Evolutionary conservation across 331 rosid species (phyloP).

Genomic region (Dryas integrifolia): DNA sequence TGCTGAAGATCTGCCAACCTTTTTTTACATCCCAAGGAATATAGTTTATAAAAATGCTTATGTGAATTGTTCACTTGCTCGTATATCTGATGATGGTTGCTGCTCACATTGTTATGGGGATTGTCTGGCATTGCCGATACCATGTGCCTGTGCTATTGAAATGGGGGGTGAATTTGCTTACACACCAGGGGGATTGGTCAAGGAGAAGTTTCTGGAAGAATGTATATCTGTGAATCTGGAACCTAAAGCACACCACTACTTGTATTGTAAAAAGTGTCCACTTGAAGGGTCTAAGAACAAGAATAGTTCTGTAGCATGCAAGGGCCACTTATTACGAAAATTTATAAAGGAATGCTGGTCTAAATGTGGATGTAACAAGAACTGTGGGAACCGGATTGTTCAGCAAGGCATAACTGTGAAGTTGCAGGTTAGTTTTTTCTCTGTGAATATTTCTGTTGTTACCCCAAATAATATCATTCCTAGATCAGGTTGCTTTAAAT

Average conservation of each 20-base stretch:
- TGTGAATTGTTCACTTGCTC: slow-evolving; percentile 48
- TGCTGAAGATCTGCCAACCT: slow-evolving; percentile 44
- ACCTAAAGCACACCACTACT: slow-evolving; percentile 29
- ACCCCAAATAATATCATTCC: too few relatives aligned
- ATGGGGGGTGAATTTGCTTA: slow-evolving; percentile 65
- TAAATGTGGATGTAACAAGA: slow-evolving; percentile 64
- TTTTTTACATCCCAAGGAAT: slow-evolving; percentile 52
- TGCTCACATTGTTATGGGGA: slow-evolving; percentile 66
- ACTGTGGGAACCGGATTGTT: slow-evolving; percentile 66
- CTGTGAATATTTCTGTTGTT: neutral
- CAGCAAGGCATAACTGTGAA: slow-evolving; percentile 63
- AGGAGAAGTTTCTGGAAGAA: slow-evolving; percentile 63
- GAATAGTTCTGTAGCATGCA: slow-evolving; percentile 46
- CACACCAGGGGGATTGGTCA: slow-evolving; percentile 51
- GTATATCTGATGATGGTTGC: slow-evolving; percentile 51
- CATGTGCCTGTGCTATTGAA: slow-evolving; percentile 63
- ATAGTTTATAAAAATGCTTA: slow-evolving; percentile 54
- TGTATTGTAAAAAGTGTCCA: slow-evolving; percentile 56
- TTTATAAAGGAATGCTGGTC: slow-evolving; percentile 76
- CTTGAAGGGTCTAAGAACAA: slow-evolving; percentile 44
- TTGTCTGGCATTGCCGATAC: slow-evolving; percentile 49
- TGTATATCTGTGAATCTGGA: slow-evolving; percentile 40
- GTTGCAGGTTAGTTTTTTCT: slow-evolving; percentile 53
- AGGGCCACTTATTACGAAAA: slow-evolving; percentile 51
- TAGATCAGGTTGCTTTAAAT: neutral